Percentiles rank a stretch among this genome's conserved stretches.
These are phyloP conservation scores for Metschnikowia peoriensis DNA, from an alignment of 805 yeast genomes.

Conservation along the genomic window DNA sequence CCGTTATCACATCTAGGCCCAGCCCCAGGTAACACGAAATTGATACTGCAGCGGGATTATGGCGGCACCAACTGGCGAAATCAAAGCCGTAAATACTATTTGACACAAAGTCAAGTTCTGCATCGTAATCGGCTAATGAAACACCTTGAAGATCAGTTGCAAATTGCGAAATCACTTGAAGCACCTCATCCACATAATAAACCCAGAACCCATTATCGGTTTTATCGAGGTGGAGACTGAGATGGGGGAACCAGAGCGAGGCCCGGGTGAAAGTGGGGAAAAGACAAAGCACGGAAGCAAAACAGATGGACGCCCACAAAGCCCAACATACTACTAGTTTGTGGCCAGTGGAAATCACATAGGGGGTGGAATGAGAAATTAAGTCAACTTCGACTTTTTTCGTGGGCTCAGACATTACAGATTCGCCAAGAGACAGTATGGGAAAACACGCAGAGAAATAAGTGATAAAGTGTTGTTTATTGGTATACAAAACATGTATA, in stretches of 20 bases:
- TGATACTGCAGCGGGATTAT: constrained; percentile 20
- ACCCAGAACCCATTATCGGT: constrained; percentile 36
- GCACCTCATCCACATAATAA: constrained; percentile 36
- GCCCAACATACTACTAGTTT: constrained; percentile 10
- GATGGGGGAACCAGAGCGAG: constrained; percentile 35
- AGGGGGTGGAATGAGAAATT: not conserved
- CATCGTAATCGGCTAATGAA: constrained; percentile 10
- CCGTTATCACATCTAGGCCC: constrained; percentile 49
- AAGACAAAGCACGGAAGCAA: constrained; percentile 10
- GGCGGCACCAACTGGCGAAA: constrained; percentile 49
- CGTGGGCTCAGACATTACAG: not conserved
- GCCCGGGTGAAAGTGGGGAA: constrained; percentile 13
- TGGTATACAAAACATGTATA: not conserved
- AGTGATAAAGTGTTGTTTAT: not conserved
- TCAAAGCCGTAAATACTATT: constrained; percentile 43
- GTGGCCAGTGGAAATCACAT: constrained; percentile 1
- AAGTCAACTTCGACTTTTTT: not conserved
- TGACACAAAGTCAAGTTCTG: constrained; percentile 16
- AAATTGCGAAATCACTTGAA: constrained; percentile 43
- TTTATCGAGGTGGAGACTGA: constrained; percentile 36
- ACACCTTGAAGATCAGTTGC: constrained; percentile 39
- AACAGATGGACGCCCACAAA: constrained; percentile 10
- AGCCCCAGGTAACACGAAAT: constrained; percentile 32
- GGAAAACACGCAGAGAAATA: not conserved
- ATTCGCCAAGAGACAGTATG: not conserved